Conservation (phyloP, 768 basidiomycete species). For the Crucibulum laeve region DNA sequence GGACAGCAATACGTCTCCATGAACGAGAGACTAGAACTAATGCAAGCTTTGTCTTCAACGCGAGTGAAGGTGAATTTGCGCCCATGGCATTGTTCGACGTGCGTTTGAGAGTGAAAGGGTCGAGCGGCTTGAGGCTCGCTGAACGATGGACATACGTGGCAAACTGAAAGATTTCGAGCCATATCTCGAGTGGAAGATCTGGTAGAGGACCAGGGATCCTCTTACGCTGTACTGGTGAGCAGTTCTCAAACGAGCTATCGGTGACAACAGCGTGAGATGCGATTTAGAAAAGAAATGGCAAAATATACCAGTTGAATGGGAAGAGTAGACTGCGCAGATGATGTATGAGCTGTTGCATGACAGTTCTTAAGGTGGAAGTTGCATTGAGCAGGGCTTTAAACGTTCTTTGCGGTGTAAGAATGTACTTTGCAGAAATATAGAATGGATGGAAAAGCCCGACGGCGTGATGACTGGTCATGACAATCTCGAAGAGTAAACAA, state of each 20-base stretch:
- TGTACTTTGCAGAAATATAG: too few species aligned
- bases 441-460: too few species aligned
- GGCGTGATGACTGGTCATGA: too few species aligned
- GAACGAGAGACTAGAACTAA: conserved; percentile 43
- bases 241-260: conserved; percentile 16
- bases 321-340: conserved; percentile 13
- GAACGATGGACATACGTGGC: conserved; percentile 43
- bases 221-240: neutral
- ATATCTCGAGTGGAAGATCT: conserved; percentile 44
- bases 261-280: conserved; percentile 12
- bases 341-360: conserved; percentile 21
- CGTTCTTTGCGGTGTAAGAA: too few species aligned
- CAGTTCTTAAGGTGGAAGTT: conserved; percentile 12
- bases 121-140: conserved; percentile 36
- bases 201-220: conserved; percentile 16
- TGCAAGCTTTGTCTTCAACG: conserved; percentile 46
- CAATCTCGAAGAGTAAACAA: too few species aligned
- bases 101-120: conserved; percentile 40
- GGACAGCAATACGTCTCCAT: conserved; percentile 39
- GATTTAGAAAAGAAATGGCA: conserved; percentile 1
- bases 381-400: too few species aligned
- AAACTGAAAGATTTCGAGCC: conserved; percentile 55
- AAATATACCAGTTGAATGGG: conserved; percentile 27
- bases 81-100: conserved; percentile 40
- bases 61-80: conserved; percentile 38